Evolutionary conservation across 768 basidiomycete genomes (phyloP).

Genomic region (Boletus pseudopeckii): DNA sequence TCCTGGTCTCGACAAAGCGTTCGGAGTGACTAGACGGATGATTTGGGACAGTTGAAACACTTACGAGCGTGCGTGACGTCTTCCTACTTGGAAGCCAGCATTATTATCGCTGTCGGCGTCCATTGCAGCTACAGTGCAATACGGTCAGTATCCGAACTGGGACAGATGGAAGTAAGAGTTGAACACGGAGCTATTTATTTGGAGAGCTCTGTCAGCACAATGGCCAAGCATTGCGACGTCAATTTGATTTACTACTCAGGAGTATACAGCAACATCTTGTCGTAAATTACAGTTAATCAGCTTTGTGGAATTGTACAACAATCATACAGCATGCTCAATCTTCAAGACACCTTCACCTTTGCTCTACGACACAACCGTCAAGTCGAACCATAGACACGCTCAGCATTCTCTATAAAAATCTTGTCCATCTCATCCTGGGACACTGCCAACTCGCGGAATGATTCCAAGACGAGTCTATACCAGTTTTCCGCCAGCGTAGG

Average conservation of each 20-base stretch:
- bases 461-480: slow-evolving; percentile 80
- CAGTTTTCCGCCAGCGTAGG: slow-evolving; percentile 59
- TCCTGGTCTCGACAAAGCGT: slow-evolving; percentile 35
- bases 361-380: slow-evolving; percentile 5
- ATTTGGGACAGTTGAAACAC: slow-evolving; percentile 11
- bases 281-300: too few relatives aligned
- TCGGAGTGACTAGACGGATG: slow-evolving; percentile 1
- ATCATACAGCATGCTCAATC: background rate
- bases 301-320: too few relatives aligned
- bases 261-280: background rate
- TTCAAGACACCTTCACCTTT: background rate
- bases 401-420: slow-evolving; percentile 59
- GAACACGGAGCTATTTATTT: background rate
- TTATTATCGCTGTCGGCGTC: slow-evolving; percentile 26
- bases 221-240: slow-evolving; percentile 5
- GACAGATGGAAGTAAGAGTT: background rate
- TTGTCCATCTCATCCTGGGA: slow-evolving; percentile 76
- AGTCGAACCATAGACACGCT: slow-evolving; percentile 36
- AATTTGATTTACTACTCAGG: slow-evolving; percentile 2
- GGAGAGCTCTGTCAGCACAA: background rate
- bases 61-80: slow-evolving; percentile 39
- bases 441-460: slow-evolving; percentile 72
- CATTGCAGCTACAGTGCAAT: slow-evolving; percentile 1
- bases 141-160: background rate
- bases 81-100: slow-evolving; percentile 21